A percentile compares a stretch with the other conserved stretches of the same genome.
phyloP scores from a whole-genome alignment of 352 stramenopile species.

The Globisporangium sylvaticum region DNA sequence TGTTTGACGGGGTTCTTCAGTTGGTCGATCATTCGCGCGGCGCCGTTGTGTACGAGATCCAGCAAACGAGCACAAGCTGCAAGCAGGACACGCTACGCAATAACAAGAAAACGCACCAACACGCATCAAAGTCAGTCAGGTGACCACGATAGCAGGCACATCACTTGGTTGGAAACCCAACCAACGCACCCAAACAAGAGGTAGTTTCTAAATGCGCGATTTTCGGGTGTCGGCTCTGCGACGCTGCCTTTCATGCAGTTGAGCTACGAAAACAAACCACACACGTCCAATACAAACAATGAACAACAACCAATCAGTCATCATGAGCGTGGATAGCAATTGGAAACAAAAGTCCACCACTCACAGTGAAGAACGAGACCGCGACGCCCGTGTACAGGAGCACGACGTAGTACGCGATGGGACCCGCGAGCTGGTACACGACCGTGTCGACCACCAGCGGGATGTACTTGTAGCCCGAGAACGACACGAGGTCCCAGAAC shows the following conservation, averaged over 20 bases:
- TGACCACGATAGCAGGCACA: not conserved
- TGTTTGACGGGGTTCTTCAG: not conserved
- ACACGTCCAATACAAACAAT: slow-evolving; percentile 1
- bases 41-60: slow-evolving; percentile 83
- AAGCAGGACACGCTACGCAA: slow-evolving; percentile 65
- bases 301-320: not conserved
- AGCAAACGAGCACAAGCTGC: slow-evolving; percentile 77
- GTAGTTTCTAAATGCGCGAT: slow-evolving; percentile 82
- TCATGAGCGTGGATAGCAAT: not conserved
- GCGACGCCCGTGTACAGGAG: slow-evolving; percentile 92
- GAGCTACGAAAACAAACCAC: slow-evolving; percentile 32
- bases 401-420: slow-evolving; percentile 89
- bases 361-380: slow-evolving; percentile 93
- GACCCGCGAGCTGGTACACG: slow-evolving; percentile 80
- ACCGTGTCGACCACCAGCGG: slow-evolving; percentile 94
- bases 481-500: slow-evolving; percentile 95
- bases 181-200: slow-evolving; percentile 69
- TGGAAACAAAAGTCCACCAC: slow-evolving; percentile 14
- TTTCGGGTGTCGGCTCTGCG: slow-evolving; percentile 65
- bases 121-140: not conserved
- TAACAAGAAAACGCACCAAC: not conserved
- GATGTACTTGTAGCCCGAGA: slow-evolving; percentile 99
- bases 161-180: not conserved
- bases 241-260: slow-evolving; percentile 88
- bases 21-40: slow-evolving; percentile 35